Conservation (phyloP, 495 filamentous ascomycete genomes). For the Neurospora sublineolata region DNA sequence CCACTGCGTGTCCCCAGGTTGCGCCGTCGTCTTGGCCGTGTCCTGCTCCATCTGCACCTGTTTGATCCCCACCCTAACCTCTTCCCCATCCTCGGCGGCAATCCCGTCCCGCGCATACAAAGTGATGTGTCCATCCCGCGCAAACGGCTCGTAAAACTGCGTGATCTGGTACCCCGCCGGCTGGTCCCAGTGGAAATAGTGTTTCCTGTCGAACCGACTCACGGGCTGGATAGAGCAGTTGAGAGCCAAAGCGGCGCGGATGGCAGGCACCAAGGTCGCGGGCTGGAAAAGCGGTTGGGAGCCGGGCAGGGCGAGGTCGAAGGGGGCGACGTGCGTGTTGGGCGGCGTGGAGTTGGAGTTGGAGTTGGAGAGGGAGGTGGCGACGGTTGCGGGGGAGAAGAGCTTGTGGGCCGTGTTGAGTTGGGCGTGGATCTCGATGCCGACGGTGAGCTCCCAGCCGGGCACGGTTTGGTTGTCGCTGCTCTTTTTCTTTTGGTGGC, state of each 20-base stretch:
- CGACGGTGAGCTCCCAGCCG: slow-evolving; percentile 83
- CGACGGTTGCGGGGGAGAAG: slow-evolving; percentile 57
- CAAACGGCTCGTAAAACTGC: slow-evolving; percentile 87
- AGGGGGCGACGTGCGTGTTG: slow-evolving; percentile 77
- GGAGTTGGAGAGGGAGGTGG: slow-evolving; percentile 47
- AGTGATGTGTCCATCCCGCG: slow-evolving; percentile 57
- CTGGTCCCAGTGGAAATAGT: slow-evolving; percentile 98
- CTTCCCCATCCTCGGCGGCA: slow-evolving; percentile 52
- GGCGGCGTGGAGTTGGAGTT: slow-evolving; percentile 41
- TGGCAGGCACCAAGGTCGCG: slow-evolving; percentile 72
- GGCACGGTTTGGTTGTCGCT: slow-evolving; percentile 39
- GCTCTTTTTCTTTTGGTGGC: slow-evolving; percentile 26
- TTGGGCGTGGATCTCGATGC: slow-evolving; percentile 95
- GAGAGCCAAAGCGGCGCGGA: slow-evolving; percentile 79
- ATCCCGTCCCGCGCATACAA: slow-evolving; percentile 72
- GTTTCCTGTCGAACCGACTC: slow-evolving; percentile 87
- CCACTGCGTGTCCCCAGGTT: slow-evolving; percentile 58
- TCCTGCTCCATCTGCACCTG: slow-evolving; percentile 97
- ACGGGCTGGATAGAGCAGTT: slow-evolving; percentile 62
- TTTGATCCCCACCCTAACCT: slow-evolving; percentile 65
- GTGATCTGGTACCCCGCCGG: slow-evolving; percentile 95
- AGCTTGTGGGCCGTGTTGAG: slow-evolving; percentile 77
- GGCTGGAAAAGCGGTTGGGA: slow-evolving; percentile 78
- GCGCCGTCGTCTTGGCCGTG: slow-evolving; percentile 83
- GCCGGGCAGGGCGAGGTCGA: slow-evolving; percentile 84